Evolutionary conservation across 139 green algal species (phyloP).

Genomic region (Coccomyxa sp.): DNA sequence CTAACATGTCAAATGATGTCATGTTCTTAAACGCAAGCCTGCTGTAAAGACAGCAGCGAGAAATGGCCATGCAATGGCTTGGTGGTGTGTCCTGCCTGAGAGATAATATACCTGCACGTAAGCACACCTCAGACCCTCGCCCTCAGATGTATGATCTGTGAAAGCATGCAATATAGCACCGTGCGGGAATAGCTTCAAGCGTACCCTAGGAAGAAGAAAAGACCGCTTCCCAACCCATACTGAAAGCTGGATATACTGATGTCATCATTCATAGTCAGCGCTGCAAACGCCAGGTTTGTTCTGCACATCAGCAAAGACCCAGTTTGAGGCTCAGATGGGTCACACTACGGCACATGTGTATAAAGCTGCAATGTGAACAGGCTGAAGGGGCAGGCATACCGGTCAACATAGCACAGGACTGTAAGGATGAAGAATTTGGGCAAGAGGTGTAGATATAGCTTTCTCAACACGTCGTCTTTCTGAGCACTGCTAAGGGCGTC

Average conservation of each 20-base stretch:
- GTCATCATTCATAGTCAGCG: slow-evolving; percentile 50
- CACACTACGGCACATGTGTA: too few species aligned
- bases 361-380: too few species aligned
- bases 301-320: neutral
- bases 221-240: slow-evolving; percentile 56
- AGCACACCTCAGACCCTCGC: too few species aligned
- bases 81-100: neutral
- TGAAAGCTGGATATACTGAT: slow-evolving; percentile 38
- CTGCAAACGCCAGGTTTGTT: slow-evolving; percentile 65
- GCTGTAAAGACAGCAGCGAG: neutral
- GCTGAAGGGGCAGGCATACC: too few species aligned
- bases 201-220: slow-evolving; percentile 74
- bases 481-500: too few species aligned
- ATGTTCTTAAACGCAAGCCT: too few species aligned
- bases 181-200: slow-evolving; percentile 31
- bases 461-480: neutral
- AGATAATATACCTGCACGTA: too few species aligned
- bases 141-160: too few species aligned
- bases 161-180: neutral
- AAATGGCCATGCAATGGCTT: neutral
- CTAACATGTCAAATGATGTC: too few species aligned
- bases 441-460: neutral
- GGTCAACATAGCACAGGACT: slow-evolving; percentile 64
- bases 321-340: too few species aligned
- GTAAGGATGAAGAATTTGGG: slow-evolving; percentile 24